Evolutionary conservation across 495 filamentous ascomycete genomes (phyloP).

Genomic region (Copromyces sp.): DNA sequence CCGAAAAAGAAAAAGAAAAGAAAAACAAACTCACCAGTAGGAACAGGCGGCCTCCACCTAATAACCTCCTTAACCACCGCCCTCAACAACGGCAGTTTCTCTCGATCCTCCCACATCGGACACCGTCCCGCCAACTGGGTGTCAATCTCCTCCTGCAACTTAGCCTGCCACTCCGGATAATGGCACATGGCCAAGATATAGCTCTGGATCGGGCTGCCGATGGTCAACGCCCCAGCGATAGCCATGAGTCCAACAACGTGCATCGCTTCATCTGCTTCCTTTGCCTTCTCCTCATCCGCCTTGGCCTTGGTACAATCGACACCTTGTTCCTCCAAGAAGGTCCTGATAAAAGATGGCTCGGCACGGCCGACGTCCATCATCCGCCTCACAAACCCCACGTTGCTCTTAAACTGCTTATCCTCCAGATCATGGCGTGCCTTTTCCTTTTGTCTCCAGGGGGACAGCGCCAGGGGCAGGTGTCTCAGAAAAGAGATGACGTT

Average conservation of each 20-base stretch:
- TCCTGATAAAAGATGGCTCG: conserved; percentile 34
- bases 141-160: conserved; percentile 47
- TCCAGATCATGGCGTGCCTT: conserved; percentile 30
- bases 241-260: conserved; percentile 40
- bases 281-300: conserved; percentile 9
- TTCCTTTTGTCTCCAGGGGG: conserved; percentile 45
- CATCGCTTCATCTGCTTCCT: conserved; percentile 25
- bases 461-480: conserved; percentile 30
- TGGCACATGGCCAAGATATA: conserved; percentile 51
- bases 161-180: conserved; percentile 45
- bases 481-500: conserved; percentile 37
- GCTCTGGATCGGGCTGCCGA: conserved; percentile 43
- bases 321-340: conserved; percentile 28
- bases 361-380: conserved; percentile 13
- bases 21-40: conserved; percentile 30
- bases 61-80: conserved; percentile 52
- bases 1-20: background rate
- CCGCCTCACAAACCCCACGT: conserved; percentile 32
- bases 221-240: conserved; percentile 37
- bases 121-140: conserved; percentile 33
- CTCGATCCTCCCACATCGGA: conserved; percentile 39
- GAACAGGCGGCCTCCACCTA: conserved; percentile 48
- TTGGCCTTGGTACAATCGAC: background rate
- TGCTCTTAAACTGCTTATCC: conserved; percentile 24
- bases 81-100: conserved; percentile 37